Evolutionary conservation across 768 basidiomycete genomes (phyloP), one percentile per base, ranked within the genome.

Genomic region (Cystofilobasidium ferigula): DNA sequence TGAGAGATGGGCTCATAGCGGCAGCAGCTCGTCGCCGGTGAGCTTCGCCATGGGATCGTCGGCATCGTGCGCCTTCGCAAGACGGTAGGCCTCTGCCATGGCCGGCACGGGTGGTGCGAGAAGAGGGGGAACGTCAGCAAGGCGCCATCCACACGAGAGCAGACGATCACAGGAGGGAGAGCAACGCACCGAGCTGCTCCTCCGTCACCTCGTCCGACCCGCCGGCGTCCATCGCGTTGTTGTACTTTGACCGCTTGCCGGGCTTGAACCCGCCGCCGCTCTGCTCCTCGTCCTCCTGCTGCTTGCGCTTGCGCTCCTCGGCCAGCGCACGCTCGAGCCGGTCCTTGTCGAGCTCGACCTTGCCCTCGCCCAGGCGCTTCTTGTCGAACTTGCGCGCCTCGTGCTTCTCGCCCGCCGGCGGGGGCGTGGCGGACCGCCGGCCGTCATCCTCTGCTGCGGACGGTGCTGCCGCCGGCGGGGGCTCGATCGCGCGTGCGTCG

Each of bases 41-140:
- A 92, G 91, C 74, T 88, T 89, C 45, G 88, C 87, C 91, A 95
- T 95, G 4, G 91, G 91, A 76, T 95, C 91, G 65, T 91, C 88
- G 57, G 80, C 78, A 0, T 83, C 81, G 60, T 83, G 82, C 6
- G 62, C 28, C 70, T 81, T 82, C 34, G 75, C 81, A 82, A 90
- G 85, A 65, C 91, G 82, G 76, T 93, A 95, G n/a, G 87, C 88
- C 86, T 95, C 90, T 72, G 67, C 48, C 18, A 14, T n/a, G n/a
- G n/a, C n/a, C n/a, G n/a, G n/a, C n/a, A n/a, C n/a, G n/a, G n/a
- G n/a, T n/a, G n/a, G n/a, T n/a, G n/a, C 32, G 16, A n/a, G 32
- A 26, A 38, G 32, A 51, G 2, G 24, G 12, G 22, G 20, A 26
- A 28, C 30, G 42, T 26, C 22, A 5, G 16, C 22, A 34, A 24